Evolutionary conservation across 306 rosid species (phyloP), one percentile per base, ranked within the genome.

Genomic region (Abrus precatorius): DNA sequence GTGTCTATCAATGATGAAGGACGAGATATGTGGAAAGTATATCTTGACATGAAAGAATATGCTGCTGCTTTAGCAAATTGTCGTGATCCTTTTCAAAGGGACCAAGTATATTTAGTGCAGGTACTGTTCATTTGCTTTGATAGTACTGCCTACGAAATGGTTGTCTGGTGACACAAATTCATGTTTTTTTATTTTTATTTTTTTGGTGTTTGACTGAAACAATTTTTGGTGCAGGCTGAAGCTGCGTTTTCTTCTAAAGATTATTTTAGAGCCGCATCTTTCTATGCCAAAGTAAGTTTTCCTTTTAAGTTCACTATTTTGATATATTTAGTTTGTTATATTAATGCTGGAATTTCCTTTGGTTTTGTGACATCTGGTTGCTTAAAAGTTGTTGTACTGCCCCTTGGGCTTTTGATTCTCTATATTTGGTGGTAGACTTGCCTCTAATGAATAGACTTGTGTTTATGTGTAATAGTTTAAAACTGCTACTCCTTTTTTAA

Each of bases 1-100:
- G 98, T 95, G 77, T 93, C 98, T 75, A 86, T 95, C 82, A 93
- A 91, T 77, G 99, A 95, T 81, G 98, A 95, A 87, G 97, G 99
- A 74, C 88, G 82, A 78, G 99, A 89, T 84, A 95, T 95, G 99
- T 95, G 99, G 98, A 93, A 95, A 89, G 98, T 95, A 75, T 91
- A 93, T 86, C 87, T 95, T 83, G 95, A 95, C 91, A 90, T 95
- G 99, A 89, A 89, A 61, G 99, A 93, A 75, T 93, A 91, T 78
- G 91, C 98, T 63, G 98, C 95, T 76, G 90, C 99, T 81, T 87
- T 95, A 74, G 94, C 93, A 72, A 91, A 93, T 88, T 95, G 98
- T 48, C 98, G 94, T 8, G 97, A 95, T 69, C 88, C 97, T 75
- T 89, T 91, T 78, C 97, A 91, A 81, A 89, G 98, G 85, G 99